A percentile compares a stretch with the other conserved stretches of the same genome.
Evolutionary conservation across 495 filamentous ascomycete species (phyloP).

Genomic region (Penicillium steckii): DNA sequence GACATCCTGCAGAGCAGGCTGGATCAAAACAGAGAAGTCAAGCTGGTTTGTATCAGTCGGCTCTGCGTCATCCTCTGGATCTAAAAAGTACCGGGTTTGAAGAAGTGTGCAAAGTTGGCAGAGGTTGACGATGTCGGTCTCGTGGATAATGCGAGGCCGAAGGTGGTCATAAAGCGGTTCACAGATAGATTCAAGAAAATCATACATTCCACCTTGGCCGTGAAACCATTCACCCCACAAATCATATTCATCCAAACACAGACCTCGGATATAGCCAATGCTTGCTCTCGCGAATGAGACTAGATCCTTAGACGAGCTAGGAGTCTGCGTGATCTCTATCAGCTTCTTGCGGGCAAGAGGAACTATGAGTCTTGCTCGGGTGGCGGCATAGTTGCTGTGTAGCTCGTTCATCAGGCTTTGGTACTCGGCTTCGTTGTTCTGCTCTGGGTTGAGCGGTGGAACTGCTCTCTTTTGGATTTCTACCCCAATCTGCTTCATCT

Average conservation of each 20-base stretch:
- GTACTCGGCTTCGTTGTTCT: conserved; percentile 64
- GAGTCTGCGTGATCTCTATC: conserved; percentile 60
- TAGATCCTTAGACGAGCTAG: conserved; percentile 65
- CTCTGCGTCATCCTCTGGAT: conserved; percentile 68
- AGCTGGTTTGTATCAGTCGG: conserved; percentile 52
- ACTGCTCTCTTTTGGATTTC: conserved; percentile 70
- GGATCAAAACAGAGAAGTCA: conserved; percentile 66
- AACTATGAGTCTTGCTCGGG: conserved; percentile 56
- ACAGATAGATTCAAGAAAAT: conserved; percentile 70
- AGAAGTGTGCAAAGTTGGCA: conserved; percentile 80
- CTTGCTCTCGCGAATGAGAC: conserved; percentile 67
- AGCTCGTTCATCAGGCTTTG: conserved; percentile 64
- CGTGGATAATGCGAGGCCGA: conserved; percentile 67
- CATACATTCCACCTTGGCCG: conserved; percentile 64
- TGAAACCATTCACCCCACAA: conserved; percentile 77
- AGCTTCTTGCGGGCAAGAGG: conserved; percentile 64
- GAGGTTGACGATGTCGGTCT: conserved; percentile 68
- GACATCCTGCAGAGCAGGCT: conserved; percentile 68
- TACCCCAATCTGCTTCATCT: conserved; percentile 63
- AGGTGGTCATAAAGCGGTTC: conserved; percentile 76
- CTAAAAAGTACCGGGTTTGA: conserved; percentile 78
- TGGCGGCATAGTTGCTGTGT: conserved; percentile 63
- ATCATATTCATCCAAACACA: conserved; percentile 73
- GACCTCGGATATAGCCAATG: conserved; percentile 66
- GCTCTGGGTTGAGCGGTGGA: conserved; percentile 56